A percentile compares a stretch with the other conserved stretches of the same genome.
These are phyloP conservation scores for Yamadazyma oceani DNA, from an alignment of 1,139 yeast species.

Conservation along the genomic window DNA sequence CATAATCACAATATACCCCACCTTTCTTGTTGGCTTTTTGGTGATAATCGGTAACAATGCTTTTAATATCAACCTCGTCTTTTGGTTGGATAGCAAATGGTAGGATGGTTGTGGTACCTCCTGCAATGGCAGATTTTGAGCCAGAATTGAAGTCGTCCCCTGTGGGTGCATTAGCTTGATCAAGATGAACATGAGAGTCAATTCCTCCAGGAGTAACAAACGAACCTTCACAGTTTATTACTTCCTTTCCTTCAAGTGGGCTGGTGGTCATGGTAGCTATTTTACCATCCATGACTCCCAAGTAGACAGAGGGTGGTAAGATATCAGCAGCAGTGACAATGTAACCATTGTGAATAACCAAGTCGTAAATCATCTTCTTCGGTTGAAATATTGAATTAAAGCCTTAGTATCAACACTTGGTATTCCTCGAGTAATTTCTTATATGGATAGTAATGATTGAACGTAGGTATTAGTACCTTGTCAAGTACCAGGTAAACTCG, in stretches of 20 bases:
- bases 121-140: constrained; percentile 76
- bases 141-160: constrained; percentile 90
- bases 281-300: constrained; percentile 39
- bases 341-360: constrained; percentile 31
- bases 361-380: constrained; percentile 17
- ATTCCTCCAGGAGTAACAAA: constrained; percentile 49
- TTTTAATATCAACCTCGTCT: constrained; percentile 22
- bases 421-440: no score
- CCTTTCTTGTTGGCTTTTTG: constrained; percentile 28
- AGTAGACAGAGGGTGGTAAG: constrained; percentile 28
- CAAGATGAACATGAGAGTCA: constrained; percentile 65
- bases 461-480: no score
- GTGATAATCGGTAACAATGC: constrained; percentile 31
- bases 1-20: constrained; percentile 40
- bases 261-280: constrained; percentile 36
- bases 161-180: constrained; percentile 83
- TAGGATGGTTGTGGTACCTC: constrained; percentile 48
- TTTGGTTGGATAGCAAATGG: constrained; percentile 43
- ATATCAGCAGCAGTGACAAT: constrained; percentile 39
- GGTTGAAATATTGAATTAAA: no score
- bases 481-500: no score
- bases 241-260: constrained; percentile 25
- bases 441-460: no score
- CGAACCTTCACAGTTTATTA: constrained; percentile 47
- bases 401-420: no score